Evolutionary conservation across 1,284 basidiomycete species (phyloP), one percentile per base, ranked within the genome.

Genomic region (Spongiforma sp.): DNA sequence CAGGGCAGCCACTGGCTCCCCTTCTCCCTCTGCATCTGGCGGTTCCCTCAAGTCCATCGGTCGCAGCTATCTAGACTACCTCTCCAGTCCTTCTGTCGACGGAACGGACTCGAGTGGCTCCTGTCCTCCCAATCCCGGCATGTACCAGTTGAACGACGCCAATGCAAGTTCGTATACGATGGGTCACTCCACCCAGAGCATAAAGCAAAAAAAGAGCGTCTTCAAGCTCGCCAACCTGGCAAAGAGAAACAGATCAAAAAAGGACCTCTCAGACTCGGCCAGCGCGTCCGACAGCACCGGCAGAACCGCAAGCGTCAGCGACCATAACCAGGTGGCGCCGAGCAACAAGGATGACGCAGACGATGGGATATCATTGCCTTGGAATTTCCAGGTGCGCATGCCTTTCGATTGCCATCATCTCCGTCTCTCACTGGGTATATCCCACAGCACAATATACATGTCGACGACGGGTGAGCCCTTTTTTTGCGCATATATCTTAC

Each of bases 381-480:
- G 86, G 85, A 91, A 91, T 74, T 89, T 93, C 68, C 88, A 90
- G 83, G 90, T 89, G 73, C 58, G 87, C 62, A 19, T 12, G 5
- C 39, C 63, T 61, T 61, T 36, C 11, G 32, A 57, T 32, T 10
- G 26, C 4, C 21, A 48, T 64, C 0, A 9, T 30, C 52, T 5
- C 52, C 28, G 8, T 6, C 17, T 58, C 66, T 61, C 9, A 66
- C 56, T 33, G 53, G 37, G 59, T 30, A 41, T 46, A 4, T 50
- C 21, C 59, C 55, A 21, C 60, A 93, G 90, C 91, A 93, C 71
- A 84, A 93, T 73, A 85, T 93, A 24, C 91, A 93, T 73, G 89
- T 93, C 36, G 89, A 93, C 71, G 91, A 93, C 77, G 85, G 82
- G 86, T 91, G 73, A 66, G 84, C 81, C 21, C 59, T 28, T 10